A percentile compares a stretch with the other conserved stretches of the same genome.
Evolutionary conservation across 2,329 filamentous ascomycete species (phyloP).

Genomic region (Sarocladium oryzae): DNA sequence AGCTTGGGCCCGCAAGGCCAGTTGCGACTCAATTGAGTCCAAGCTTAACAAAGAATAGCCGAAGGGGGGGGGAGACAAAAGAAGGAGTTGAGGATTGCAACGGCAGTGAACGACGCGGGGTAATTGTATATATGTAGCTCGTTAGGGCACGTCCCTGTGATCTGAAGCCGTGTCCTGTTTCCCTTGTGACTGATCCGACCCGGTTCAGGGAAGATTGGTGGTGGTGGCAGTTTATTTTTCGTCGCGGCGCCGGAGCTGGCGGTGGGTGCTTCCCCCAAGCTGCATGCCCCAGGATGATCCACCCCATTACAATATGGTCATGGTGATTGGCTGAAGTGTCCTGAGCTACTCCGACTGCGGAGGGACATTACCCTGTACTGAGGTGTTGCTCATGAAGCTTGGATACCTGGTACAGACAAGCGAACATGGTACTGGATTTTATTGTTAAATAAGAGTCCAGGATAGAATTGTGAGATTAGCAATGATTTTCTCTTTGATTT

Average conservation of each 20-base stretch:
- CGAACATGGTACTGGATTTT: too few relatives aligned
- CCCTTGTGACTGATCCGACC: slow-evolving; percentile 4
- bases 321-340: background rate
- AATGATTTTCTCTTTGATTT: too few relatives aligned
- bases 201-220: too few relatives aligned
- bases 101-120: background rate
- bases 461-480: too few relatives aligned
- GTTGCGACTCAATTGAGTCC: background rate
- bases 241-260: slow-evolving; percentile 4
- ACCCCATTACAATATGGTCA: background rate
- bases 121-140: background rate
- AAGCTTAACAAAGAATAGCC: background rate
- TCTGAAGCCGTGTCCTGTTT: background rate
- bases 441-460: too few relatives aligned
- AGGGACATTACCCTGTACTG: slow-evolving; percentile 1
- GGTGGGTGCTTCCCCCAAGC: background rate
- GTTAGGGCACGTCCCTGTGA: slow-evolving; percentile 5
- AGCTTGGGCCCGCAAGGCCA: slow-evolving; percentile 2
- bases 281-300: background rate
- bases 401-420: background rate
- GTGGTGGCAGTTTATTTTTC: slow-evolving; percentile 3
- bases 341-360: slow-evolving; percentile 2
- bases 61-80: background rate
- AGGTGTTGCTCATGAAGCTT: background rate
- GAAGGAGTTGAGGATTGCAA: background rate